Base-by-base conservation (phyloP, 495 filamentous ascomycete genomes). In the Xylaria intraflava region DNA sequence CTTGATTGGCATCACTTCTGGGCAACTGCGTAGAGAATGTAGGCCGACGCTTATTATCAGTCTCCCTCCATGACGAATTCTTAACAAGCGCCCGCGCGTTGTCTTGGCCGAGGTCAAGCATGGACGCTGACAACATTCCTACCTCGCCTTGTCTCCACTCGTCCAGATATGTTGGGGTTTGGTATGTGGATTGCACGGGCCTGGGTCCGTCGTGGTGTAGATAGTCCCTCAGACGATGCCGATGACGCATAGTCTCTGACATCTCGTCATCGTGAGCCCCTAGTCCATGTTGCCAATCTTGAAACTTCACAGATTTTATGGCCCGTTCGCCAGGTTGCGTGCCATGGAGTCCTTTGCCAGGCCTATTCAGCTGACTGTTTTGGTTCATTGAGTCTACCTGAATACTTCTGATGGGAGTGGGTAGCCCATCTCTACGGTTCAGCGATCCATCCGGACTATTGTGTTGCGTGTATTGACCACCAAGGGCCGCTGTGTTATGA, bases 141-240 rank as follows among this genome's bases (percentile, higher is more conserved):
- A 77, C 69, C 0, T 74, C 76, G 27, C 69, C 78, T 44, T 74
- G 74, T 61, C 72, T 79, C 82, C 82, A 84, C 62, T 84, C 82
- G 45, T 82, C 73, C 10, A 83, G 63, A 36, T 75, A 75, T 49
- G 58, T 59, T 0, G 73, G 70, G 20, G 74, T 69, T 40, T 71
- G 64, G 58, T 77, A 78, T 17, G 75, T 62, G 8, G 70, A 71
- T 40, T 68, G 65, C 46, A 70, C 72, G 16, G 72, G 69, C 19
- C 56, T 57, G 24, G 70, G 53, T 30, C 73, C 71, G 35, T 76
- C 66, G 38, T 66, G 69, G 23, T 67, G 64, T 51, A 69, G 66
- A 54, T 78, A 76, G 30, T 77, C 61, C 22, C 74, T 69, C 29
- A 80, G 49, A 35, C 70, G 73, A 45, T 73, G 65, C 7, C 60